These are phyloP conservation scores for Picochlorum sp. DNA, from an alignment of 139 green algal genomes.

Conservation along the genomic window DNA sequence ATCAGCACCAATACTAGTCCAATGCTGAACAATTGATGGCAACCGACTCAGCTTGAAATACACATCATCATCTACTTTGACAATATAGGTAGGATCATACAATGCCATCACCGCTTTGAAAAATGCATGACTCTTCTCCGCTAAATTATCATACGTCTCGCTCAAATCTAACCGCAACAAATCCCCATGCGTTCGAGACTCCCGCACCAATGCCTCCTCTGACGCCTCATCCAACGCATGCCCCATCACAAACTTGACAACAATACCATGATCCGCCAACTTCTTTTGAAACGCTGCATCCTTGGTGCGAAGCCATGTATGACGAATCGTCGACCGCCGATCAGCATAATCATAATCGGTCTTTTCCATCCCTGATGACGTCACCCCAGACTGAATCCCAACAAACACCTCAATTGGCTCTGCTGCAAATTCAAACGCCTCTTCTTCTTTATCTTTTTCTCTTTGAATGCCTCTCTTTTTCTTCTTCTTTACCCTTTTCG, in stretches of 20 bases:
- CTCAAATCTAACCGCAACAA: slow-evolving; percentile 47
- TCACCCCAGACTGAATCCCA: slow-evolving; percentile 41
- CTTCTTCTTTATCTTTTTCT: too few species aligned
- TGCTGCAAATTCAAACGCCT: not conserved
- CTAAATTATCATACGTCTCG: slow-evolving; percentile 55
- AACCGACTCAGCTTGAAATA: slow-evolving; percentile 44
- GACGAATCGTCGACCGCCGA: slow-evolving; percentile 30
- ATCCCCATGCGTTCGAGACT: slow-evolving; percentile 24
- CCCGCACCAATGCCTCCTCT: slow-evolving; percentile 30
- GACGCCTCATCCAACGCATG: slow-evolving; percentile 12
- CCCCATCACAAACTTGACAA: slow-evolving; percentile 56
- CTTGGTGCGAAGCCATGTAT: slow-evolving; percentile 46
- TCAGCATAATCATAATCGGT: slow-evolving; percentile 47
- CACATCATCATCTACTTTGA: slow-evolving; percentile 67
- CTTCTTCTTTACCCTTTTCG: too few species aligned
- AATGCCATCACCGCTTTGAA: slow-evolving; percentile 23
- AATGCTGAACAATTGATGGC: slow-evolving; percentile 37
- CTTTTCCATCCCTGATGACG: not conserved
- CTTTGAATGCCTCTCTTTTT: too few species aligned
- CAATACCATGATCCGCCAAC: slow-evolving; percentile 19
- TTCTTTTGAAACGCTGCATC: slow-evolving; percentile 27
- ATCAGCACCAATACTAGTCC: slow-evolving; percentile 27
- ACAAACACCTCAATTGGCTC: slow-evolving; percentile 3
- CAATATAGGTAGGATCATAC: slow-evolving; percentile 43
- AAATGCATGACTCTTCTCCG: slow-evolving; percentile 60